Evolutionary conservation across 2,329 filamentous ascomycete genomes (phyloP).

Genomic region (Aspergillus brasiliensis): DNA sequence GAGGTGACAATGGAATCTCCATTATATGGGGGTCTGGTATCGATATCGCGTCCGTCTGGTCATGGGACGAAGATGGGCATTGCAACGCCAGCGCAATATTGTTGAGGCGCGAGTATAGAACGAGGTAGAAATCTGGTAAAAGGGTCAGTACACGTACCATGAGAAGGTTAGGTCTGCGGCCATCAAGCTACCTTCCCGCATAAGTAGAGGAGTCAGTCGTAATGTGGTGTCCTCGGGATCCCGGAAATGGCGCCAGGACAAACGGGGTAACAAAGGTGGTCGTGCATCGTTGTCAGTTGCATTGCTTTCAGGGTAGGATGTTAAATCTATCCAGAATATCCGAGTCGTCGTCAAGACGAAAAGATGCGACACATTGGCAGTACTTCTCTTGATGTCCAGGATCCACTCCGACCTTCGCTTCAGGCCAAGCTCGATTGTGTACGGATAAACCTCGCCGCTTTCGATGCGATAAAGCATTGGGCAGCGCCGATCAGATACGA

Average conservation of each 20-base stretch:
- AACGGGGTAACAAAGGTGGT: conserved; percentile 39
- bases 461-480: conserved; percentile 40
- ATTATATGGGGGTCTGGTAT: conserved; percentile 39
- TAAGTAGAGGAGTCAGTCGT: conserved; percentile 37
- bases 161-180: neutral
- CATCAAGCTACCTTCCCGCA: conserved; percentile 33
- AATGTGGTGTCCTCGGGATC: conserved; percentile 57
- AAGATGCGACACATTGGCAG: conserved; percentile 44
- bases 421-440: conserved; percentile 40
- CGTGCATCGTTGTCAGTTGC: conserved; percentile 19
- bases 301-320: conserved; percentile 28
- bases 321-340: conserved; percentile 50
- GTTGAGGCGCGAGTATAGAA: conserved; percentile 45
- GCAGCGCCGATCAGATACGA: conserved; percentile 55
- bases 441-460: conserved; percentile 26
- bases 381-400: conserved; percentile 53
- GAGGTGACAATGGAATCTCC: conserved; percentile 26
- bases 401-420: conserved; percentile 53
- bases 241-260: conserved; percentile 58
- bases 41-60: conserved; percentile 23
- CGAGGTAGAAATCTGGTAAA: conserved; percentile 38
- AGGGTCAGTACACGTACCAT: conserved; percentile 11
- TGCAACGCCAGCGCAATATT: conserved; percentile 36
- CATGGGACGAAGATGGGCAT: conserved; percentile 28
- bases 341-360: conserved; percentile 58